Base-by-base conservation (phyloP, 2,329 filamentous ascomycete genomes). In the Myriangium duriaei region DNA sequence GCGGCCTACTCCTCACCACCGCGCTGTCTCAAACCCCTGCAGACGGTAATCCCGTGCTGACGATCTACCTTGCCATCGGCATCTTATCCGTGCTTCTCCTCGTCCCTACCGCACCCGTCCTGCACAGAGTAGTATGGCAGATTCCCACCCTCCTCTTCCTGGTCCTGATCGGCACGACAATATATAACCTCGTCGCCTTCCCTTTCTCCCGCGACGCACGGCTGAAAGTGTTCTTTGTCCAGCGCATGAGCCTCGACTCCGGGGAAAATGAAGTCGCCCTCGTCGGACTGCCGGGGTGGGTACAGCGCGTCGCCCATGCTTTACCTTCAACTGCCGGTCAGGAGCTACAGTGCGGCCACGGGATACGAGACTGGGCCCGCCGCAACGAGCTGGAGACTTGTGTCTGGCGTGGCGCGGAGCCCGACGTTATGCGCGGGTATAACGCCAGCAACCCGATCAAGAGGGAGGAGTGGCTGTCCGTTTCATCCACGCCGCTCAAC, bases 141-240 rank as follows among this genome's bases (percentile, higher is more conserved):
- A 57, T 96, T 3, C 87, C 91, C 0, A 63, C 79, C 0, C 77
- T 93, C 49, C 59, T 95, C 11, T 67, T 92, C 17, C 54, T 79
- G 10, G 63, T 94, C 6, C 83, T 86, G 44, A 52, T 74, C 15
- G 82, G 69, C 18, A 92, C 85, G 1, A 62, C 92, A 17, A 71
- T 87, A 40, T 96, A 94, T 64, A 93, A 92, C 53, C 71, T 95
- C 4, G 62, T 74, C 2, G 83, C 82, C 1, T 95, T 94, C 57
- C 91, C 91, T 0, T 96, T 96, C 60, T 91, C 84, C 0, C 63
- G 72, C 14, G 70, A 76, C 42, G 81, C 78, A 54, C 74, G 84
- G 26, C 75, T 93, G 57, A 96, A 96, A 59, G 69, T 88, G 33
- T 92, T 78, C 58, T 95, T 96, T 57, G 66, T 82, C 34, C 87